phyloP scores from a whole-genome alignment of 192 early-diverging fungal genomes.

The Oehlia diaphana region DNA sequence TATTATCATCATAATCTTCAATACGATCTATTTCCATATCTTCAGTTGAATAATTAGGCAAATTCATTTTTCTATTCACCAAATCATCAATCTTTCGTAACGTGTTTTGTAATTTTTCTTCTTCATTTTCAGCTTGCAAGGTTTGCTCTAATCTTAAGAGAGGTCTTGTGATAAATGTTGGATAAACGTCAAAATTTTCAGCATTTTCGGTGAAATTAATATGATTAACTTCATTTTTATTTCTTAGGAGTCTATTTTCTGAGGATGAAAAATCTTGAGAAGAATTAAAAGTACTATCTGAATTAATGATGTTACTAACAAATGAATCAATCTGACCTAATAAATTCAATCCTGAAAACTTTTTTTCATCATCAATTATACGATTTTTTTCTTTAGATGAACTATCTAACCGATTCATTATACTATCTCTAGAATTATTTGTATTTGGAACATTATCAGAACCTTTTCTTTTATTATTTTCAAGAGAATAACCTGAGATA shows the following conservation, averaged over 20 bases:
- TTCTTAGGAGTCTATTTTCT: background rate
- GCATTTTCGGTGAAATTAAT: background rate
- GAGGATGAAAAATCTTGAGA: background rate
- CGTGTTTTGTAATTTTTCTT: background rate
- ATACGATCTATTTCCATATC: background rate
- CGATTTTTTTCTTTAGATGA: background rate
- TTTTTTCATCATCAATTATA: background rate
- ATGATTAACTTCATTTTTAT: background rate
- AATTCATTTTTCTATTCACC: background rate
- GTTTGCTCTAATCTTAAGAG: background rate
- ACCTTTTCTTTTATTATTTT: too few relatives aligned
- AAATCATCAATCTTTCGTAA: background rate
- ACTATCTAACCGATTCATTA: background rate
- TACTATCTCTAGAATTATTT: background rate
- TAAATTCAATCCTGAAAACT: background rate
- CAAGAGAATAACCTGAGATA: too few relatives aligned
- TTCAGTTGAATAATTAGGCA: background rate
- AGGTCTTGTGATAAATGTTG: background rate
- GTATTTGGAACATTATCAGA: too few relatives aligned
- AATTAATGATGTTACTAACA: background rate
- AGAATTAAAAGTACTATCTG: background rate
- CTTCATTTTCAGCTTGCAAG: background rate
- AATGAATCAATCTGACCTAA: background rate
- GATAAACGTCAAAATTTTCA: background rate
- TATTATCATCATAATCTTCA: background rate